Percentiles rank a stretch among this genome's conserved stretches.
These are phyloP conservation scores for Gardenia jasminoides DNA, from an alignment of 257 asterid species.

Conservation along the genomic window DNA sequence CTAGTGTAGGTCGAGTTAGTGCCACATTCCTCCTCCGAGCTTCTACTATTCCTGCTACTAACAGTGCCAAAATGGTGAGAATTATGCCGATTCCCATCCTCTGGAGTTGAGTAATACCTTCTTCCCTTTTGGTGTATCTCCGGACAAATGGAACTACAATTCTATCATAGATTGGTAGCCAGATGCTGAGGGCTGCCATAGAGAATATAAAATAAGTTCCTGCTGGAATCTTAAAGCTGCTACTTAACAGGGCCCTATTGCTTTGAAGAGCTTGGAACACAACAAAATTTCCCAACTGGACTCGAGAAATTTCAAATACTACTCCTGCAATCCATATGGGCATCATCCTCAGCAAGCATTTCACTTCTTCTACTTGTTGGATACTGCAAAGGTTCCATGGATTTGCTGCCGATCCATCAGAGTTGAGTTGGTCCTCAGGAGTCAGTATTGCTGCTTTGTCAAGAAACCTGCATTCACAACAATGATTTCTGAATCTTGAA, in stretches of 20 bases:
- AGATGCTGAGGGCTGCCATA: conserved; percentile 30
- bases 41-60: conserved; percentile 28
- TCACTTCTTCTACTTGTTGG: conserved; percentile 42
- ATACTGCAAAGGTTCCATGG: conserved; percentile 35
- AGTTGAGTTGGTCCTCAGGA: conserved; percentile 19
- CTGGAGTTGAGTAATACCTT: conserved; percentile 28
- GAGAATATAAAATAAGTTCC: conserved; percentile 20
- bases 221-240: conserved; percentile 11
- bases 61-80: conserved; percentile 15
- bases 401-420: conserved; percentile 33
- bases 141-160: conserved; percentile 26
- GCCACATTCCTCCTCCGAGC: conserved; percentile 24
- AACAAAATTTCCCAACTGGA: conserved; percentile 21
- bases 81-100: conserved; percentile 34
- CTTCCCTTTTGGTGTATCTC: conserved; percentile 20
- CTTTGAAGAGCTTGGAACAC: conserved; percentile 30
- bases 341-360: conserved; percentile 26
- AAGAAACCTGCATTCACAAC: conserved; percentile 19
- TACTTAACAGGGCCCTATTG: not conserved
- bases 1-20: conserved; percentile 18
- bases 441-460: conserved; percentile 29
- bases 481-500: not conserved
- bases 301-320: conserved; percentile 9
- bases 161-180: conserved; percentile 36
- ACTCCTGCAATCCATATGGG: conserved; percentile 33